Percentiles rank a stretch among this genome's conserved stretches.
Conservation (phyloP, 2,329 filamentous ascomycete species). For the Hawksworthiomyces lignivorus region DNA sequence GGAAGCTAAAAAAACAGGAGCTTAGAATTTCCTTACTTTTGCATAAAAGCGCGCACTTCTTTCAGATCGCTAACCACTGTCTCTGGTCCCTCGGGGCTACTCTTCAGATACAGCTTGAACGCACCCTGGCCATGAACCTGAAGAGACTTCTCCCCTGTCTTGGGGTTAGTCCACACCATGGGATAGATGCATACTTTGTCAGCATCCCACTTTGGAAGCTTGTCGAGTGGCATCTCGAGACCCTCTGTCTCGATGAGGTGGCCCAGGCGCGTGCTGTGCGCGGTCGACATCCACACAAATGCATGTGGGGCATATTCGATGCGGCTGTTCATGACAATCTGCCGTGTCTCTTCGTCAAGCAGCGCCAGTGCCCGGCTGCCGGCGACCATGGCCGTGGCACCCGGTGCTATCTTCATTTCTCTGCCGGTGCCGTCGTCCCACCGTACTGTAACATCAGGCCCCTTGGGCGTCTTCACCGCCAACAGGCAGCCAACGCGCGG, state of each 20-base stretch:
- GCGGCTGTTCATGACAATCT: slow-evolving; percentile 22
- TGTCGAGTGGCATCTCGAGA: slow-evolving; percentile 21
- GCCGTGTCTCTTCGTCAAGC: slow-evolving; percentile 20
- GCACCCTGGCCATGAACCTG: slow-evolving; percentile 29
- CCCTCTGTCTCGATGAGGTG: slow-evolving; percentile 23
- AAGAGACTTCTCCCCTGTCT: slow-evolving; percentile 20
- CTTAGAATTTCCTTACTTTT: slow-evolving; percentile 17
- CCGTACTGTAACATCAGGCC: slow-evolving; percentile 17
- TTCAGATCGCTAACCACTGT: slow-evolving; percentile 20
- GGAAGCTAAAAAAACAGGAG: background rate
- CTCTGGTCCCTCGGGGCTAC: slow-evolving; percentile 19
- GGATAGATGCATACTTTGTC: slow-evolving; percentile 27
- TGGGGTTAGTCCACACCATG: slow-evolving; percentile 30
- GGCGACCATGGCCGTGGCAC: slow-evolving; percentile 26
- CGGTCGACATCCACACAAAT: slow-evolving; percentile 30
- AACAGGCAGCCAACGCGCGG: slow-evolving; percentile 27
- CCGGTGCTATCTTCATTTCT: slow-evolving; percentile 25
- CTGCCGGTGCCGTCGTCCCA: slow-evolving; percentile 28
- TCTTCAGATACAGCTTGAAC: slow-evolving; percentile 26
- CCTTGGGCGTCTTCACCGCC: slow-evolving; percentile 27
- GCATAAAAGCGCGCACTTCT: slow-evolving; percentile 24
- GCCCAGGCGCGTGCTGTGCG: slow-evolving; percentile 24
- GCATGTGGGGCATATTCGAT: slow-evolving; percentile 29
- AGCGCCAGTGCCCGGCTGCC: slow-evolving; percentile 18
- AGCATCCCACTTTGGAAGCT: slow-evolving; percentile 22